Evolutionary conservation across 352 stramenopile genomes (phyloP).

Genomic region (Phytophthora hybrid): DNA sequence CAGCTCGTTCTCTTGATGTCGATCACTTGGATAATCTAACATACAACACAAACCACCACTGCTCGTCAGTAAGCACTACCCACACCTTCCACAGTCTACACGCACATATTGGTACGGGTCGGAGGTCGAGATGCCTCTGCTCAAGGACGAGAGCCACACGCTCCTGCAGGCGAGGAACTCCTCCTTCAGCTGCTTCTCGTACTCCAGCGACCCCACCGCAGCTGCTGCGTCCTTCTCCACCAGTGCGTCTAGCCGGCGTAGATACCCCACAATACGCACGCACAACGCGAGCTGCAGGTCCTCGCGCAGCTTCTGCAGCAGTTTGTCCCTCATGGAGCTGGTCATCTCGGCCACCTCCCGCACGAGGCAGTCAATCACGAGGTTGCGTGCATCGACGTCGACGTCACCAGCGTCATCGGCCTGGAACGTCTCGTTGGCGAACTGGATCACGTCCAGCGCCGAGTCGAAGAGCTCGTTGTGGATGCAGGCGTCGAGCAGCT

Average conservation of each 20-base stretch:
- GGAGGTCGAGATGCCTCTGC: conserved; percentile 56
- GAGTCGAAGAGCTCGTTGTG: conserved; percentile 97
- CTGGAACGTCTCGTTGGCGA: conserved; percentile 82
- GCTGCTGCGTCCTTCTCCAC: conserved; percentile 18
- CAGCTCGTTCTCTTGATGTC: conserved; percentile 90
- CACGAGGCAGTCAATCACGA: conserved; percentile 76
- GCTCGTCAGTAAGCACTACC: conserved; percentile 5
- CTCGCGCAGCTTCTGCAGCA: conserved; percentile 86
- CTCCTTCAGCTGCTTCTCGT: conserved; percentile 85
- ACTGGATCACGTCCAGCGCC: conserved; percentile 96
- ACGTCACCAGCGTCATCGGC: conserved; percentile 24
- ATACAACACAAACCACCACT: not conserved
- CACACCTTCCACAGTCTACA: not conserved
- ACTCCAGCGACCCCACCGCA: conserved; percentile 54
- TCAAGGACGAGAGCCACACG: conserved; percentile 77
- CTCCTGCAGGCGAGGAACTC: conserved; percentile 86
- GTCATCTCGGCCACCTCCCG: conserved; percentile 77
- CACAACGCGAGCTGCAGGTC: conserved; percentile 84
- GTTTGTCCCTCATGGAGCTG: conserved; percentile 68
- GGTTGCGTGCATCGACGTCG: conserved; percentile 46
- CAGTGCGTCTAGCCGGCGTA: conserved; percentile 77
- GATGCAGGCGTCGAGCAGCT: conserved; percentile 97
- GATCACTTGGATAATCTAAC: conserved; percentile 86
- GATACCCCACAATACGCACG: conserved; percentile 81
- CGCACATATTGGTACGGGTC: conserved; percentile 89